A percentile compares a stretch with the other conserved stretches of the same genome.
Evolutionary conservation across 306 rosid species (phyloP).

Genomic region (Cucumis sativus): Cucumber_9930_V3 NC_026658.2:1512501-1513000

Average conservation of each 20-base stretch:
- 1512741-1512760: slow-evolving; percentile 23
- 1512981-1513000: slow-evolving; percentile 25
- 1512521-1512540: slow-evolving; percentile 44
- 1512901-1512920: slow-evolving; percentile 67
- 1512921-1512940: slow-evolving; percentile 40
- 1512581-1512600: slow-evolving; percentile 4
- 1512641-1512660: slow-evolving; percentile 16
- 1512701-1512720: slow-evolving; percentile 26
- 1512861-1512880: slow-evolving; percentile 30
- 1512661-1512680: slow-evolving; percentile 13
- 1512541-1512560: slow-evolving; percentile 36
- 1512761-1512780: slow-evolving; percentile 41
- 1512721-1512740: slow-evolving; percentile 71
- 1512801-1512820: slow-evolving; percentile 69
- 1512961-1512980: slow-evolving; percentile 18
- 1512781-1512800: slow-evolving; percentile 43
- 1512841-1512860: slow-evolving; percentile 26
- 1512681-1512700: slow-evolving; percentile 50
- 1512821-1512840: slow-evolving; percentile 72
- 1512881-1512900: slow-evolving; percentile 48
- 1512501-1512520: slow-evolving; percentile 69
- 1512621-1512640: slow-evolving; percentile 32
- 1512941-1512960: slow-evolving; percentile 42
- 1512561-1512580: slow-evolving; percentile 39
- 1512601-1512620: slow-evolving; percentile 38